Base-by-base conservation (phyloP, 179 eudicot species). In the Spergularia azorica region DNA sequence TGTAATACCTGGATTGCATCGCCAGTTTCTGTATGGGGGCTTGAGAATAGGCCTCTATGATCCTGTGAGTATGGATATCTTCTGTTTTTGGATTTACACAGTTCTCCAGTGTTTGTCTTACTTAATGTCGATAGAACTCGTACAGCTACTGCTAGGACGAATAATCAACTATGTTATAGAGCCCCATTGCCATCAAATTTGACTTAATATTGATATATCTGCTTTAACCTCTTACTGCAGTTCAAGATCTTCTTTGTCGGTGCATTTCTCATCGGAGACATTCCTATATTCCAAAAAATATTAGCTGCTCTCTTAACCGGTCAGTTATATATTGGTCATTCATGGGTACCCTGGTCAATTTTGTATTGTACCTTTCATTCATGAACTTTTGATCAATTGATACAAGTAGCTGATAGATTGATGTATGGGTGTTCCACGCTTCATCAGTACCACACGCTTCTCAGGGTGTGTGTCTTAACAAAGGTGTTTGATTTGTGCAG, bases 231-330 rank as follows among this genome's bases (percentile, higher is more conserved):
- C 46, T 57, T 61, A 20, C 77, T 80, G 80, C 89, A 93, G 97
- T 89, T 93, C 71, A 93, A 93, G 89, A 83, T 87, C 73, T 87
- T 91, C 81, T 83, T 86, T 62, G 88, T 83, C 70, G 90, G 91
- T 68, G 84, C 88, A 76, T 63, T 71, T 77, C 83, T 82, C 74
- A 54, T 85, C 59, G 94, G 89, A 48, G 94, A 87, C 56, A 81
- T 86, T 78, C 87, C 97, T 48, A 77, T 93, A 72, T 82, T 93
- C 74, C 89, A 83, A 80, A 93, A 87, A 79, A 90, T 93, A 76
- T 75, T 93, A 46, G 97, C 97, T 77, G 97, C 93, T 77, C 85
- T 93, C 26, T 77, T 90, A 69, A 93, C 97, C 12, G 97, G 97
- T 89, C 66, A 86, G 85, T 80, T 7, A 55, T 51, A 39, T 63